A percentile compares a stretch with the other conserved stretches of the same genome.
phyloP scores from a whole-genome alignment of 345 rosid genomes.

The Eucalyptus polybractea region DNA sequence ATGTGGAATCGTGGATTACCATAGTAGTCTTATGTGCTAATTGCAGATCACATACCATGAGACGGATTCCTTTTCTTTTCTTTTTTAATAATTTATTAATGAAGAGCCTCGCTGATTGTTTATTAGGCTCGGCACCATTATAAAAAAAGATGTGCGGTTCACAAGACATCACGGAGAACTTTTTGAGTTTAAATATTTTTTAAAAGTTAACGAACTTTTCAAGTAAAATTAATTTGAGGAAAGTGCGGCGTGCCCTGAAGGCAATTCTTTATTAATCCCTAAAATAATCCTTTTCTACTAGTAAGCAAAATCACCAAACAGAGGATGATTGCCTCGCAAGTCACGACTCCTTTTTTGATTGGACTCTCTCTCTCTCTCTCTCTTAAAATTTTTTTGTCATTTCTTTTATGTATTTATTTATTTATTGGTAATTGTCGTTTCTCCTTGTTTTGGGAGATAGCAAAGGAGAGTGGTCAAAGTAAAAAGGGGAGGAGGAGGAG shows the following conservation, averaged over 20 bases:
- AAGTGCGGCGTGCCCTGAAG: not conserved
- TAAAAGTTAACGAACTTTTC: no score
- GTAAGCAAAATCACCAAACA: not conserved
- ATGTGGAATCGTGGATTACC: not conserved
- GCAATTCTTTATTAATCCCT: not conserved
- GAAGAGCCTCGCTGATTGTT: not conserved
- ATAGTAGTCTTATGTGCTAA: not conserved
- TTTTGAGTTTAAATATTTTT: not conserved
- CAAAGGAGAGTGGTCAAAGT: not conserved
- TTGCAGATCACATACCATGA: not conserved
- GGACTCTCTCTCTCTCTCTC: not conserved
- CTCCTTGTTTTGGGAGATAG: not conserved
- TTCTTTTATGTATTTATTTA: not conserved
- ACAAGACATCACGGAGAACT: not conserved
- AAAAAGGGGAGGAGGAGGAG: not conserved
- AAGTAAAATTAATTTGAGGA: not conserved
- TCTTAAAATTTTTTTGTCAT: not conserved
- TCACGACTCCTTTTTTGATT: not conserved
- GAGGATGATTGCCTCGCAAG: not conserved
- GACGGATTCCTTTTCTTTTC: not conserved
- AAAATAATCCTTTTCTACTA: not conserved
- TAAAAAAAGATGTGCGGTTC: not conserved
- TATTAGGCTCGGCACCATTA: not conserved
- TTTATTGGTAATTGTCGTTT: not conserved
- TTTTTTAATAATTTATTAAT: not conserved